Percentiles rank a stretch among this genome's conserved stretches.
Conservation (phyloP, 148 eudicot species). For the Bassia scoparia region DNA sequence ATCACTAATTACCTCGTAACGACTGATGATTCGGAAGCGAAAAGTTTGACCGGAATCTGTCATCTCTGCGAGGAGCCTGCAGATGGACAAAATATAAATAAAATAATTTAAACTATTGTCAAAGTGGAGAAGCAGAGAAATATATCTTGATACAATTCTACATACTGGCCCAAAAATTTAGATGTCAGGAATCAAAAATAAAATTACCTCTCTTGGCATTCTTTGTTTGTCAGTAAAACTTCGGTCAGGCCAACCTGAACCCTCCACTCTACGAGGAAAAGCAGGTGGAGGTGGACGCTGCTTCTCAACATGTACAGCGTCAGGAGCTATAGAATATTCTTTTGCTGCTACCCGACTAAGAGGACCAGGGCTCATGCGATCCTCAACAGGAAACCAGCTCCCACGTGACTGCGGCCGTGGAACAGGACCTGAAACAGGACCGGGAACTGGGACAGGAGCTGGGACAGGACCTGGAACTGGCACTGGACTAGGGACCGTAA, state of each 20-base stretch:
- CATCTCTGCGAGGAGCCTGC: constrained; percentile 72
- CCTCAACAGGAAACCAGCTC: constrained; percentile 75
- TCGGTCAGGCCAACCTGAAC: constrained; percentile 49
- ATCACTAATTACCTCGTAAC: constrained; percentile 50
- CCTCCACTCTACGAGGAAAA: constrained; percentile 54
- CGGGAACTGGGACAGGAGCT: constrained; percentile 36
- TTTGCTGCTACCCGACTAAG: constrained; percentile 40
- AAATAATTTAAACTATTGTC: background rate
- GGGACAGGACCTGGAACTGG: constrained; percentile 45
- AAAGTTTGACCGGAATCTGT: constrained; percentile 46
- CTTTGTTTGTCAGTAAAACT: constrained; percentile 51
- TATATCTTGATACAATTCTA: background rate
- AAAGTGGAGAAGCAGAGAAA: background rate
- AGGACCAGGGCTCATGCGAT: constrained; percentile 61
- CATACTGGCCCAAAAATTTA: background rate
- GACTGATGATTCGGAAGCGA: constrained; percentile 43
- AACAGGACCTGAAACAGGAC: constrained; percentile 43
- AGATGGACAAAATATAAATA: constrained; percentile 13
- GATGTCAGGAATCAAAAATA: background rate
- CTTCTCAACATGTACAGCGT: constrained; percentile 51
- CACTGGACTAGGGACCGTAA: constrained; percentile 26
- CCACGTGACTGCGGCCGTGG: constrained; percentile 62
- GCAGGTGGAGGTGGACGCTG: constrained; percentile 59
- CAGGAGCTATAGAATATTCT: constrained; percentile 49
- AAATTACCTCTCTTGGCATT: constrained; percentile 69